phyloP scores from a whole-genome alignment of 805 yeast species.

The Yarrowia keelungensis region DNA sequence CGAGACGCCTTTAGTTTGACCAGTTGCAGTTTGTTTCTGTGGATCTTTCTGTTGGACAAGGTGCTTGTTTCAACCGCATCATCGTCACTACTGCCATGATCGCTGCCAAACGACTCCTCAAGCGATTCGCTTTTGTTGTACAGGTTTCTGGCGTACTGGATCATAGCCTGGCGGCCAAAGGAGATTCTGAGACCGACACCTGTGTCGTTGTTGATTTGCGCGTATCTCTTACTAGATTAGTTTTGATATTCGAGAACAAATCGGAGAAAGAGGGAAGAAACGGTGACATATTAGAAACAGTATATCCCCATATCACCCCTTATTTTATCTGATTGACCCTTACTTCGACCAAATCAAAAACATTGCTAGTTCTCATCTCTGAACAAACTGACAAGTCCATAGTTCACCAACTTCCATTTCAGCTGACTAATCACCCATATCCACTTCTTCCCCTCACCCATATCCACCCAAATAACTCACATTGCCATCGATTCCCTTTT shows the following conservation, averaged over 20 bases:
- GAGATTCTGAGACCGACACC: constrained; percentile 11
- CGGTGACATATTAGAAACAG: not conserved
- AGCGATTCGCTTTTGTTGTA: constrained; percentile 11
- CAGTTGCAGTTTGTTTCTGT: constrained; percentile 28
- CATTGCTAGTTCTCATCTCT: too few relatives aligned
- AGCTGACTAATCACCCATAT: too few relatives aligned
- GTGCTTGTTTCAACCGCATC: constrained; percentile 31
- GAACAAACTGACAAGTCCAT: too few relatives aligned
- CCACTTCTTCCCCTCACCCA: too few relatives aligned
- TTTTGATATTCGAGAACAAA: not conserved
- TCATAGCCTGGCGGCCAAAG: constrained; percentile 25
- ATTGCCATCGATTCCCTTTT: too few relatives aligned
- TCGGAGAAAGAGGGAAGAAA: not conserved
- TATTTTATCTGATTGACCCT: too few relatives aligned
- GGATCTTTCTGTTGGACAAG: constrained; percentile 4
- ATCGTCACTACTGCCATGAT: constrained; percentile 15
- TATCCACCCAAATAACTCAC: too few relatives aligned
- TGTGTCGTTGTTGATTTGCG: constrained; percentile 5
- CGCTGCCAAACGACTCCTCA: constrained; percentile 9
- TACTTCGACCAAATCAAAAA: too few relatives aligned
- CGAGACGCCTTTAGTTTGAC: constrained; percentile 12
- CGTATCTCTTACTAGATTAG: constrained; percentile 12
- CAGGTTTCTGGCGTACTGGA: constrained; percentile 27
- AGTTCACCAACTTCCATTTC: too few relatives aligned
- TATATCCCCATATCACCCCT: too few relatives aligned